Evolutionary conservation across 495 filamentous ascomycete genomes (phyloP), one percentile per base, ranked within the genome.

Genomic region (Penicillium fimorum): DNA sequence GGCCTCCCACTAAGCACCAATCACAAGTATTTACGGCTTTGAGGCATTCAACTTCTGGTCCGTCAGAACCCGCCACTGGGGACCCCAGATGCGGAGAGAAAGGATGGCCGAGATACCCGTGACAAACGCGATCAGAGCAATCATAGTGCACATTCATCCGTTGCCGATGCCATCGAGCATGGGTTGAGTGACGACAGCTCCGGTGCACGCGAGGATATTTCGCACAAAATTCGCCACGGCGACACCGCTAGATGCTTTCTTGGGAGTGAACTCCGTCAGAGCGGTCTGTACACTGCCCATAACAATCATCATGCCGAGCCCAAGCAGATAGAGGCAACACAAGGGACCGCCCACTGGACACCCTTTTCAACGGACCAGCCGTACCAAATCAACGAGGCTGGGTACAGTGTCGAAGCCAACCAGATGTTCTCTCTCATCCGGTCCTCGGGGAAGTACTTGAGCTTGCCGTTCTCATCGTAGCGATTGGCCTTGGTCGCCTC

Each of bases 81-180:
- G 25, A 3, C 25, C 25, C 25, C 25, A 25, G 25, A 25, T 25
- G 25, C 25, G 25, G 25, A 25, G 25, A 3, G 25, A 25, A 25
- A 25, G 2, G 5, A 25, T 25, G 5, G 25, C 25, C 5, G 25
- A 25, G 5, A 25, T 25, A 25, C 25, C 25, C 25, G 25, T 44
- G 18, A 53, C 29, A 29, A 48, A 22, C 7, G 20, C 50, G 30
- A 59, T 4, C 1, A 59, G 56, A 11, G 40, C 56, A 13, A 42
- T 13, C 3, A 35, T 37, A 37, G 33, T 37, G 33, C 9, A 37
- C 9, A 37, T 10, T 7, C 33, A 37, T 37, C 33, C 33, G 8
- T 37, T 37, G 33, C 33, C 33, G 8, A 37, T 37, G 8, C 10
- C 33, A 11, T 37, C 15, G 15, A 15, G 9, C 15, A 37, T 37